Base-by-base conservation (phyloP, 2,329 filamentous ascomycete genomes). In the Basipetospora chlamydospora region DNA sequence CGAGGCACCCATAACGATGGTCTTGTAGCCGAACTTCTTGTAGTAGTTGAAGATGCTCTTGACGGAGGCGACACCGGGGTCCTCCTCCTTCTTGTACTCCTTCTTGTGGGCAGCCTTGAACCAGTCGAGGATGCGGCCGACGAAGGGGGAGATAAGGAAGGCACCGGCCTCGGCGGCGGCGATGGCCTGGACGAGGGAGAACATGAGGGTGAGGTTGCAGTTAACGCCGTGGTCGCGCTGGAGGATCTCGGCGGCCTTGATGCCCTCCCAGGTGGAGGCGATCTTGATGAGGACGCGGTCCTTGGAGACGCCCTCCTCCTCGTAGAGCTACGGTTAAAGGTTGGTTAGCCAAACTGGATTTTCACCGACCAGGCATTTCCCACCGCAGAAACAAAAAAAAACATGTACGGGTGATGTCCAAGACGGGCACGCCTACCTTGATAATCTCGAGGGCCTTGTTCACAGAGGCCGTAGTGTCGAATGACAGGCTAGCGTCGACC, bases 1-100 rank as follows among this genome's bases (percentile, higher is more conserved):
- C 28, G 87, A 95, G 49, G 90, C 90, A 56, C 90, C 90, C 90
- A 98, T 98, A 65, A 98, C 90, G 52, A 96, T 95, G 61, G 90
- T 98, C 54, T 93, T 94, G 80, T 98, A 95, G 61, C 82, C 85
- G 62, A 69, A 84, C 75, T 96, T 96, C 84, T 98, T 98, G 81
- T 98, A 98, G 83, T 98, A 98, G 77, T 98, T 90, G 78, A 80
- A 98, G 70, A 98, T 98, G 62, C 54, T 58, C 73, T 88, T 73
- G 56, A 98, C 90, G 47, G 81, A 88, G 68, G 84, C 74, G 63
- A 98, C 90, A 70, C 90, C 90, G 40, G 90, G 90, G 70, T 98
- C 90, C 61, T 93, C 83, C 63, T 82, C 67, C 60, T 85, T 74
- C 58, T 70, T 55, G 77, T 87, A 98, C 49, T 90, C 82, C 75